Conservation (phyloP, 495 filamentous ascomycete genomes). For the Podospora tetraspora region DNA sequence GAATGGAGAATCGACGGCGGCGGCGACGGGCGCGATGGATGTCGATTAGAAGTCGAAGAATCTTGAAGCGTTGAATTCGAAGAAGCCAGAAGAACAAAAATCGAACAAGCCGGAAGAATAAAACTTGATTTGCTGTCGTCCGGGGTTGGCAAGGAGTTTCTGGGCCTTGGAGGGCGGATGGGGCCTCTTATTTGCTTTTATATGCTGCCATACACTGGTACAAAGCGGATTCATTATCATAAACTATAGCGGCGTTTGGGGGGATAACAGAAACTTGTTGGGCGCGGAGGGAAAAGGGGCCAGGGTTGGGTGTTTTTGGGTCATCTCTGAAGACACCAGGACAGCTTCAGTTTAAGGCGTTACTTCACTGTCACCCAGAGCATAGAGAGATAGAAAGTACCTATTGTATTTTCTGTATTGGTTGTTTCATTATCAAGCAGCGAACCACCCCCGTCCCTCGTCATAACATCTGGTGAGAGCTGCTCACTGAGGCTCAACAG, state of each 20-base stretch:
- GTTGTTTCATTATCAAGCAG: background rate
- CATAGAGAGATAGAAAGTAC: background rate
- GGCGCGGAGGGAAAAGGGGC: background rate
- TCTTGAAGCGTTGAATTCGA: background rate
- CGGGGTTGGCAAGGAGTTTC: background rate
- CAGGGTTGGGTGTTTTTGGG: background rate
- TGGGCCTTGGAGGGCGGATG: background rate
- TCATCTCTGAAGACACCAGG: background rate
- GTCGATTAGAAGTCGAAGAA: slow-evolving; percentile 25
- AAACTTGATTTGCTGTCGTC: background rate
- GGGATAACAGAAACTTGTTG: background rate
- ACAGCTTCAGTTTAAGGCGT: background rate
- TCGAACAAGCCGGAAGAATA: background rate
- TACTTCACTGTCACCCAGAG: background rate
- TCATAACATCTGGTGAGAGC: background rate
- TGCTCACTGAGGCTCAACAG: background rate
- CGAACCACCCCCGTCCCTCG: background rate
- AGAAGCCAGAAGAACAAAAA: too few species aligned
- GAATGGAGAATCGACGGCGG: background rate
- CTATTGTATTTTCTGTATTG: background rate
- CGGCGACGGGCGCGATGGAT: slow-evolving; percentile 31
- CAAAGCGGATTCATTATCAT: background rate
- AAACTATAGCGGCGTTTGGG: background rate
- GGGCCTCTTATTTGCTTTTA: background rate
- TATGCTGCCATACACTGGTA: background rate